phyloP scores from a whole-genome alignment of 73 alveolate genomes.

The Halteria grandinella region DNA sequence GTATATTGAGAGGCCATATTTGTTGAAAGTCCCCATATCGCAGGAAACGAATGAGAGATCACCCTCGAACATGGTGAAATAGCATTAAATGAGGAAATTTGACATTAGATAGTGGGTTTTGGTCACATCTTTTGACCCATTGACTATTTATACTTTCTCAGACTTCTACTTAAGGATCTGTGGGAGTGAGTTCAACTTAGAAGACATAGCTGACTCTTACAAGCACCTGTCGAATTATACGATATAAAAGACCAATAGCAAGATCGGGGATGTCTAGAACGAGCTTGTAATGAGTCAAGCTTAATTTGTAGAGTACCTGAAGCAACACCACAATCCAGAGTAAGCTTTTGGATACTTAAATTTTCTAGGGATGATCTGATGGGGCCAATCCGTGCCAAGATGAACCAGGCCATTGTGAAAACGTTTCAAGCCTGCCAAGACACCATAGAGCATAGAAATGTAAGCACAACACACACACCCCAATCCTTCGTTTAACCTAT shows the following conservation, averaged over 20 bases:
- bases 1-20: constrained; percentile 79
- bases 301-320: constrained; percentile 4
- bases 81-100: constrained; percentile 56
- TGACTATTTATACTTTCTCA: constrained; percentile 65
- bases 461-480: too few relatives aligned
- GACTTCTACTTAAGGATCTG: constrained; percentile 77
- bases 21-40: constrained; percentile 20
- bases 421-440: constrained; percentile 71
- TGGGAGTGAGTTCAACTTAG: constrained; percentile 66
- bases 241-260: constrained; percentile 49
- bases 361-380: background rate
- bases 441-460: constrained; percentile 58
- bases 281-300: constrained; percentile 26
- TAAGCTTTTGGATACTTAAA: background rate
- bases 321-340: background rate
- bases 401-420: constrained; percentile 62
- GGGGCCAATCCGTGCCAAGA: background rate
- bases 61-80: too few relatives aligned
- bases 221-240: constrained; percentile 80
- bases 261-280: constrained; percentile 26
- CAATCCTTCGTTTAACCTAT: background rate
- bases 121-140: constrained; percentile 78
- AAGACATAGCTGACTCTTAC: constrained; percentile 63
- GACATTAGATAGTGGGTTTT: constrained; percentile 83
- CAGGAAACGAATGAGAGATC: constrained; percentile 17